Evolutionary conservation across 2,329 filamentous ascomycete species (phyloP), one percentile per base, ranked within the genome.

Genomic region (Leptodontidium sp.): DNA sequence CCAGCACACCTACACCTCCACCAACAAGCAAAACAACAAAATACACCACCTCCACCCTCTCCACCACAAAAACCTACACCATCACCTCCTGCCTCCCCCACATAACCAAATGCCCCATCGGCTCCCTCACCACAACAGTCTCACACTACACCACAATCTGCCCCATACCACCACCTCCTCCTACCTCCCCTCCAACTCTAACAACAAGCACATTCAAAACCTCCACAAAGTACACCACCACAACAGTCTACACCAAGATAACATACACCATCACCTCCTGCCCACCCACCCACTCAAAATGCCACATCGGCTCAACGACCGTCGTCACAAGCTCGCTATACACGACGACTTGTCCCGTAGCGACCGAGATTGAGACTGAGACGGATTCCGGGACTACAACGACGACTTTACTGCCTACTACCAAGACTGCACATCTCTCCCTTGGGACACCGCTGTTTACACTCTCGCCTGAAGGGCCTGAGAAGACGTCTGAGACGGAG

Each of bases 11-110:
- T 1, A 24, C 32, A 14, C 32, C 32, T n/a, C n/a, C 32, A 21
- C n/a, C 55, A 40, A 58, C 55, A 9, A 57, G 26, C 26, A 32
- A 14, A 35, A 4, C 53, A 38, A 38, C 53, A 24, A 43, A 40
- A 58, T 58, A 40, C 35, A 43, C 55, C 9, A 58, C 55, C 35
- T 58, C 17, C 32, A 58, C 55, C 17, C 32, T 24, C 8, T n/a
- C n/a, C 55, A 58, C 32, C 32, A 58, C 55, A 2, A 58, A 58
- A 40, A 58, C 35, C 55, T 58, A 58, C 35, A 58, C 55, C 3
- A 58, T 58, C 17, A 58, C 35, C 9, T 58, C 55, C 55, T 58
- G 55, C 55, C 3, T 32, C 8, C 32, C 55, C 7, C 7, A 40
- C 9, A 58, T 40, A 9, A 14, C 35, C 17, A 40, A 38, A 14